A percentile compares a stretch with the other conserved stretches of the same genome.
phyloP scores from a whole-genome alignment of 805 yeast species.

The Yarrowia porcina region DNA sequence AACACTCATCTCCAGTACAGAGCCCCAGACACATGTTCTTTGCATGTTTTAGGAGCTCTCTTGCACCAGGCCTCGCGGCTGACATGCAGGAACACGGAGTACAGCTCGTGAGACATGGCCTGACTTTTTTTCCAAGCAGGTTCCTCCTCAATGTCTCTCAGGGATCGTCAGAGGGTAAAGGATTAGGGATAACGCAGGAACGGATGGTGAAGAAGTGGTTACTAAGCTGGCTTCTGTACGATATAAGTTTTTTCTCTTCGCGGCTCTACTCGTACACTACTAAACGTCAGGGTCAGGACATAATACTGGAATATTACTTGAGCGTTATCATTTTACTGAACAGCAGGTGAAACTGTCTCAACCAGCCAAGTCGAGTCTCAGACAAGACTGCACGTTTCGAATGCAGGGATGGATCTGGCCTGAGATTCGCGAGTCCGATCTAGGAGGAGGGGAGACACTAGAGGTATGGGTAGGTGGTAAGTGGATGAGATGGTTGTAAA shows the following conservation, averaged over 20 bases:
- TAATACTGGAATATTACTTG: too few species aligned
- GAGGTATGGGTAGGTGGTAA: too few species aligned
- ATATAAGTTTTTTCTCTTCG: too few species aligned
- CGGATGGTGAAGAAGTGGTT: too few species aligned
- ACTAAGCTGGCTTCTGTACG: too few species aligned
- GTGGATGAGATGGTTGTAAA: too few species aligned
- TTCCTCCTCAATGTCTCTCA: background rate
- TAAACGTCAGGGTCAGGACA: too few species aligned
- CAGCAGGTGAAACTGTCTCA: background rate
- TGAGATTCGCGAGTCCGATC: too few species aligned
- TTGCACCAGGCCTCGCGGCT: background rate
- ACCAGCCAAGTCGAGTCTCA: background rate
- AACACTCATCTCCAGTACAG: background rate
- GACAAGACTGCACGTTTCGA: background rate
- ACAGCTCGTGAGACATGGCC: background rate
- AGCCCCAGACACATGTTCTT: background rate
- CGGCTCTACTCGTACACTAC: too few species aligned
- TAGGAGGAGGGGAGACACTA: too few species aligned
- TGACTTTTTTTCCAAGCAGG: background rate
- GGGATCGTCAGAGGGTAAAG: background rate
- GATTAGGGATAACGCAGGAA: background rate
- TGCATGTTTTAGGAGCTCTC: background rate
- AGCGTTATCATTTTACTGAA: too few species aligned
- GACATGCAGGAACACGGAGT: background rate
- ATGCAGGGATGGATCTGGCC: background rate